Conservation (phyloP, 1,284 basidiomycete genomes). For the Ustilago tritici region DNA sequence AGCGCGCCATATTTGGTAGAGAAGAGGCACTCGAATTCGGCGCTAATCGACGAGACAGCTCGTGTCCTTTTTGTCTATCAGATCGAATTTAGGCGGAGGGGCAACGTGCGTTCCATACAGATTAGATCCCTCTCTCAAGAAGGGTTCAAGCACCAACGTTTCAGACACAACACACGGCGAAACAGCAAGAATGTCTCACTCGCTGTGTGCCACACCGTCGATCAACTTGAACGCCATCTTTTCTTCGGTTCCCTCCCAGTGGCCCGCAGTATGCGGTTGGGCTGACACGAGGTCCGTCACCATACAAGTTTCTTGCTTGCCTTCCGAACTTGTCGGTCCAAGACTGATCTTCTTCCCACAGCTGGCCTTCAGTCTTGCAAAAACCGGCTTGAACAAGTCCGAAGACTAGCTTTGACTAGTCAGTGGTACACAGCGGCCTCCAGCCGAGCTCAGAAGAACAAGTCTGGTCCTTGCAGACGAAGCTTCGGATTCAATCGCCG, state of each 20-base stretch:
- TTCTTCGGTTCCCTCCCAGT: not conserved
- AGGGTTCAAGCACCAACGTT: not conserved
- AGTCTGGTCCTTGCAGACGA: not conserved
- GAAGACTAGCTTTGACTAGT: not conserved
- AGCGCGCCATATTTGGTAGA: not conserved
- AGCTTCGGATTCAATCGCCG: not conserved
- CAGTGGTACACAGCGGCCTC: not conserved
- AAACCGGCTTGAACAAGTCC: not conserved
- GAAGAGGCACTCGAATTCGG: not conserved
- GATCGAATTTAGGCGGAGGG: not conserved
- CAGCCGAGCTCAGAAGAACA: not conserved
- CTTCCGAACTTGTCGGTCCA: not conserved
- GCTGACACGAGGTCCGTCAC: not conserved
- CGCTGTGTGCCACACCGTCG: not conserved
- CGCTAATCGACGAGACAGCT: constrained; percentile 2
- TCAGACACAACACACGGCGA: not conserved
- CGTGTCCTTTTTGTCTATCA: not conserved
- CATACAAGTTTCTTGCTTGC: not conserved
- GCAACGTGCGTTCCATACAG: not conserved
- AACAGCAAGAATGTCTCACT: constrained; percentile 1
- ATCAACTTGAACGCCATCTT: not conserved
- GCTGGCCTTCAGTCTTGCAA: not conserved
- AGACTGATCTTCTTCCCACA: not conserved
- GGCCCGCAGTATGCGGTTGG: not conserved
- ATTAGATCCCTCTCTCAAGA: not conserved